Base-by-base conservation (phyloP, 495 filamentous ascomycete genomes). In the Hypoxylon rickii region DNA sequence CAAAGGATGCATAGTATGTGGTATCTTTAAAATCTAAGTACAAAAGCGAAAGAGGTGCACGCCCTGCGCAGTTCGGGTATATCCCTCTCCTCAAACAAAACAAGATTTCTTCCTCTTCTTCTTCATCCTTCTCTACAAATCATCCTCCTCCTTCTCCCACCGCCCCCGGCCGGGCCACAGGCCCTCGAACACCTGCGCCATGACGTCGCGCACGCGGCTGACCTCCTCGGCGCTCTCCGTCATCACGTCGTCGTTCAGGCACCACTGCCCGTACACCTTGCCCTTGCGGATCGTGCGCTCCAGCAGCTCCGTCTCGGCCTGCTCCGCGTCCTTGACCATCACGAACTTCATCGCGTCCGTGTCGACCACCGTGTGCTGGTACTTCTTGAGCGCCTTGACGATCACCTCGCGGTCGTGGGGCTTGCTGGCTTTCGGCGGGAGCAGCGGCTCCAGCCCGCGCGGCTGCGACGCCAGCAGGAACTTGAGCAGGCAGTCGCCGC, bases 321-420 rank as follows among this genome's bases (percentile, higher is more conserved):
- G 73, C 58, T 76, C 73, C 16, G 73, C 68, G 46, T 76, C 73
- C 21, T 72, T 75, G 19, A 76, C 55, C 73, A 76, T 76, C 52
- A 70, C 65, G 66, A 76, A 76, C 39, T 63, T 63, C 51, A 67
- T 61, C 3, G 73, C 70, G 55, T 76, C 73, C 1, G 71, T 72
- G 37, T 71, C 65, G 5, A 73, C 54, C 26, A 76, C 54, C 0
- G 68, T 67, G 41, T 76, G 72, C 55, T 74, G 73, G 61, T 73
- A 76, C 41, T 70, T 70, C 63, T 60, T 65, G 38, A 76, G 58
- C 24, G 73, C 73, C 46, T 68, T 70, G 42, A 74, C 58, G 34
- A 76, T 64, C 2, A 64, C 65, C 36, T 63, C 52, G 13, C 73
- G 65, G 48, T 68, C 61, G 26, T 47, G 44, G 3, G 53, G 51